A percentile compares a stretch with the other conserved stretches of the same genome.
phyloP scores from a whole-genome alignment of 495 filamentous ascomycete genomes.

The Paragyromitra xinjiangensis region DNA sequence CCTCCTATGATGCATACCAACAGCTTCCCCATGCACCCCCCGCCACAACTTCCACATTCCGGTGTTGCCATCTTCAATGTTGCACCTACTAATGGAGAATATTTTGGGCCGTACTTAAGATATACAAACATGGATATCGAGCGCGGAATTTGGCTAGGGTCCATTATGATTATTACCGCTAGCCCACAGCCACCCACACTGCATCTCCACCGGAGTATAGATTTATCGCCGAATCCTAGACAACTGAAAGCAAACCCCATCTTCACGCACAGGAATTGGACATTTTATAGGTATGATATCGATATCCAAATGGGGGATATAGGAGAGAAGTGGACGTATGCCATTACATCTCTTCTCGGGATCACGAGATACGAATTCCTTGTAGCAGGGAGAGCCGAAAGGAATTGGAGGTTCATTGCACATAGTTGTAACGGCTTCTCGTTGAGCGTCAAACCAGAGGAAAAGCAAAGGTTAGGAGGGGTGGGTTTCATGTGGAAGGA shows the following conservation, averaged over 20 bases:
- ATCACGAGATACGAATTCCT: constrained; percentile 98
- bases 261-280: constrained; percentile 88
- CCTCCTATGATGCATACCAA: constrained; percentile 49
- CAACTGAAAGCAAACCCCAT: constrained; percentile 88
- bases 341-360: constrained; percentile 93
- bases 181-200: constrained; percentile 94
- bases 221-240: constrained; percentile 90
- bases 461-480: constrained; percentile 83
- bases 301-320: constrained; percentile 89
- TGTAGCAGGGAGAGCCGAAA: constrained; percentile 89
- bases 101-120: constrained; percentile 93
- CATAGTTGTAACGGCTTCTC: constrained; percentile 96
- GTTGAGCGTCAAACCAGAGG: constrained; percentile 81
- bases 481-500: constrained; percentile 98
- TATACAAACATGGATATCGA: constrained; percentile 98
- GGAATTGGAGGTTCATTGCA: constrained; percentile 95
- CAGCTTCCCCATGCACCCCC: constrained; percentile 69
- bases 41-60: constrained; percentile 82
- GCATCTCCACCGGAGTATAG: constrained; percentile 89
- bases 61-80: constrained; percentile 94
- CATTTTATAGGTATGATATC: constrained; percentile 94
- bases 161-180: constrained; percentile 85
- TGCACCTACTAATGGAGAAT: constrained; percentile 94
- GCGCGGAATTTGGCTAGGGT: constrained; percentile 83
- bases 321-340: constrained; percentile 95